Conservation (phyloP, 805 yeast species). For the Schwanniomyces pseudopolymorphus region DNA sequence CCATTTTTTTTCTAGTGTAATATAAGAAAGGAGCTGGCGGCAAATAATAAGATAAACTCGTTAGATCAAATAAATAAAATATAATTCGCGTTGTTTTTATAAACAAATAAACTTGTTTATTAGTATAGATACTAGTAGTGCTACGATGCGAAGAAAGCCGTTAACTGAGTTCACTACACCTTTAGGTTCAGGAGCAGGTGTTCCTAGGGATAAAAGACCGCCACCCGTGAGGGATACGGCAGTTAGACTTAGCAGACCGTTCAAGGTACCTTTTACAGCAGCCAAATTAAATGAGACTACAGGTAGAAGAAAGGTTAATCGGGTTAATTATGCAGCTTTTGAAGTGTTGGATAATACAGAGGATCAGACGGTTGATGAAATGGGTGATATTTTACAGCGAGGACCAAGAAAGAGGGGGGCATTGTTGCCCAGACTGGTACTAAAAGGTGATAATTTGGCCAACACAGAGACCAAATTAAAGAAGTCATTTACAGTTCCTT, state of each 20-base stretch:
- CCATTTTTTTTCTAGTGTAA: slow-evolving; percentile 28
- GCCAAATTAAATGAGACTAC: slow-evolving; percentile 6
- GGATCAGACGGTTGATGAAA: slow-evolving; percentile 32
- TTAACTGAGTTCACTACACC: slow-evolving; percentile 42
- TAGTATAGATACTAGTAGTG: not conserved
- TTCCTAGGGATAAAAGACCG: slow-evolving; percentile 55
- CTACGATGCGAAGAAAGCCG: slow-evolving; percentile 28
- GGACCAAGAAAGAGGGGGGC: slow-evolving; percentile 52
- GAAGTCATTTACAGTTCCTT: slow-evolving; percentile 58
- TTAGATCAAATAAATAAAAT: not conserved
- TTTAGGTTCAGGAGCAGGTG: slow-evolving; percentile 69
- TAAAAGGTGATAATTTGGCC: slow-evolving; percentile 34
- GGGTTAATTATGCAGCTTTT: slow-evolving; percentile 30
- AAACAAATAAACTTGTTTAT: not conserved
- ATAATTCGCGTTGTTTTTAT: slow-evolving; percentile 4
- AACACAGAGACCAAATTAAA: slow-evolving; percentile 40
- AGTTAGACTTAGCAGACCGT: slow-evolving; percentile 60
- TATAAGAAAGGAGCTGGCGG: not conserved
- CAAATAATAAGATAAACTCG: not conserved
- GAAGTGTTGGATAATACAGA: slow-evolving; percentile 17
- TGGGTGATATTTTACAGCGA: slow-evolving; percentile 22
- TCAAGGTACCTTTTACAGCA: slow-evolving; percentile 58
- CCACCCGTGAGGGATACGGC: slow-evolving; percentile 53
- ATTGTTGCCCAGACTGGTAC: slow-evolving; percentile 52
- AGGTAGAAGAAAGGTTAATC: slow-evolving; percentile 22